Evolutionary conservation across 1,139 yeast species (phyloP).

Genomic region (Yamadazyma epiphylla): DNA sequence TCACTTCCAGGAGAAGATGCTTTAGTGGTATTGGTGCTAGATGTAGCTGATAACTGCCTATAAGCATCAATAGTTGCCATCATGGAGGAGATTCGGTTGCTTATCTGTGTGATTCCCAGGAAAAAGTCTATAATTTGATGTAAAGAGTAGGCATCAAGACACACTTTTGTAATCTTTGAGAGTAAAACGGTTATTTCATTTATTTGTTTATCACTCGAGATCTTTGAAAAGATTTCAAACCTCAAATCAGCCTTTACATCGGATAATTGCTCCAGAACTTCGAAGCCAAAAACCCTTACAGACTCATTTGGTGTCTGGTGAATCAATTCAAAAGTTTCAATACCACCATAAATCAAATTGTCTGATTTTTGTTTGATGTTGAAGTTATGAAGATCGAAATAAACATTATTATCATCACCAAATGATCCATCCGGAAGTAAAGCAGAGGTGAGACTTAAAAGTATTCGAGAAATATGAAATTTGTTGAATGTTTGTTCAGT

Average conservation of each 20-base stretch:
- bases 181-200: constrained; percentile 41
- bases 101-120: constrained; percentile 15
- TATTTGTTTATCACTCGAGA: constrained; percentile 15
- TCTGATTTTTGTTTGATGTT: constrained; percentile 41
- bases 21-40: constrained; percentile 1
- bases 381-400: constrained; percentile 25
- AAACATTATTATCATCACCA: constrained; percentile 25
- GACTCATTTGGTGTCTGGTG: constrained; percentile 10
- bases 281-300: constrained; percentile 18
- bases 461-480: constrained; percentile 29
- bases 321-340: constrained; percentile 27
- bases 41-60: constrained; percentile 1
- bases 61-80: constrained; percentile 10
- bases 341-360: constrained; percentile 44
- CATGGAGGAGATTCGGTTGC: constrained; percentile 7
- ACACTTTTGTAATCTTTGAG: constrained; percentile 37
- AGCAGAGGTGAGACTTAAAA: constrained; percentile 45
- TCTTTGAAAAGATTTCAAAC: constrained; percentile 43
- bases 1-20: constrained; percentile 7
- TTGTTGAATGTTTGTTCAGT: constrained; percentile 24
- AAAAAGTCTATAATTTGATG: constrained; percentile 9
- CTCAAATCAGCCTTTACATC: constrained; percentile 43
- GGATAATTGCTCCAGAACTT: constrained; percentile 7
- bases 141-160: constrained; percentile 22
- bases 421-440: constrained; percentile 36